Evolutionary conservation across 2,329 filamentous ascomycete genomes (phyloP).

Genomic region (Monilinia fructicola): DNA sequence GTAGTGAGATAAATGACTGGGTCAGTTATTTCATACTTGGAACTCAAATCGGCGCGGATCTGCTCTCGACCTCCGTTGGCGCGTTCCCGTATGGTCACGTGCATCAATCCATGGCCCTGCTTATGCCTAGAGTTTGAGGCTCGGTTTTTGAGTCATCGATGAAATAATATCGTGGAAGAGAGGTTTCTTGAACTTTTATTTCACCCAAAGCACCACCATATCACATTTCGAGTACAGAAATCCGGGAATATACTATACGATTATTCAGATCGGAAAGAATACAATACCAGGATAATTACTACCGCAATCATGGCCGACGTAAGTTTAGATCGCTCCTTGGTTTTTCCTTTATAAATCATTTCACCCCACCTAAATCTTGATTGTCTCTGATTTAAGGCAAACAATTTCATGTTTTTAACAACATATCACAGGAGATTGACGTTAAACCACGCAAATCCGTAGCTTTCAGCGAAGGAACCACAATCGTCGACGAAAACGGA

Average conservation of each 20-base stretch:
- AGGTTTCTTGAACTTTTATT: background rate
- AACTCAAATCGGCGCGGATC: constrained; percentile 5
- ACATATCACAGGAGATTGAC: constrained; percentile 33
- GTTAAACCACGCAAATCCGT: constrained; percentile 85
- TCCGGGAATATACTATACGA: background rate
- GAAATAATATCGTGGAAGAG: background rate
- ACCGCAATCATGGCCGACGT: constrained; percentile 24
- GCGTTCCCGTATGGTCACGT: background rate
- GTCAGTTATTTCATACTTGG: background rate
- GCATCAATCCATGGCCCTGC: background rate
- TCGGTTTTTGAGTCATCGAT: constrained; percentile 15
- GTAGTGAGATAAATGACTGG: background rate
- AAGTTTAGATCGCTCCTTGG: constrained; percentile 4
- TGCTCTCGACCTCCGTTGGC: background rate
- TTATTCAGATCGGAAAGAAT: background rate
- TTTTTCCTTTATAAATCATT: constrained; percentile 8
- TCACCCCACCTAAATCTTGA: constrained; percentile 23
- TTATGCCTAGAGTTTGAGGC: background rate
- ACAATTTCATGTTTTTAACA: constrained; percentile 25
- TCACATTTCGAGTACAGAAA: constrained; percentile 3
- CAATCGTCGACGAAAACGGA: constrained; percentile 87
- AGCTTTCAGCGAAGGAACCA: constrained; percentile 83
- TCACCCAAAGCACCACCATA: constrained; percentile 6
- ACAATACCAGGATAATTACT: background rate
- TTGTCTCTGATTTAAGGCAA: constrained; percentile 30